A percentile compares a stretch with the other conserved stretches of the same genome.
These are phyloP conservation scores for Fistulina hepatica DNA, from an alignment of 1,284 basidiomycete genomes.

Conservation along the genomic window DNA sequence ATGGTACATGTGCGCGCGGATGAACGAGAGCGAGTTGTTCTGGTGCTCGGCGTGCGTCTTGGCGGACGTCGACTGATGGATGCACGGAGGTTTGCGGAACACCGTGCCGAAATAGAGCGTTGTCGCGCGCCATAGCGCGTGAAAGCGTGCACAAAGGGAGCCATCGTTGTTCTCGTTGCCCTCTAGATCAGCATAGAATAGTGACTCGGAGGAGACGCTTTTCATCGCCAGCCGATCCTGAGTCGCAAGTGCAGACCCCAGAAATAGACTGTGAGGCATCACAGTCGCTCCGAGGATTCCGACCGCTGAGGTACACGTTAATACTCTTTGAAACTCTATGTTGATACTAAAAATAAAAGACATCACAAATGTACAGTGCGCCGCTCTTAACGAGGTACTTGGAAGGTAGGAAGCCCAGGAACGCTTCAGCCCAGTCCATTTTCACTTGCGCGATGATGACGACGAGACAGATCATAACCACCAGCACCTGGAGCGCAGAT, in stretches of 20 bases:
- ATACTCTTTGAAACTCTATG: not conserved
- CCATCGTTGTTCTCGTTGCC: too few species aligned
- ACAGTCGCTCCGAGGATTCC: conserved; percentile 78
- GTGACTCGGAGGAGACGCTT: conserved; percentile 6
- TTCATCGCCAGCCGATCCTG: conserved; percentile 45
- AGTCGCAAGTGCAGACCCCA: conserved; percentile 79
- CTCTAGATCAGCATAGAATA: too few species aligned
- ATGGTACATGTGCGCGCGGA: conserved; percentile 70
- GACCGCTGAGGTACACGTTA: conserved; percentile 43
- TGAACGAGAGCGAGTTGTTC: conserved; percentile 59
- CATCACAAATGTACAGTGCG: conserved; percentile 72
- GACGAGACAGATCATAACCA: conserved; percentile 75
- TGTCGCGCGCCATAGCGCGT: not conserved
- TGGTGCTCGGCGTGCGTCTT: conserved; percentile 42
- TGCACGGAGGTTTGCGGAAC: conserved; percentile 17
- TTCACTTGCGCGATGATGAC: conserved; percentile 68
- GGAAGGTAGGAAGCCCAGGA: conserved; percentile 80
- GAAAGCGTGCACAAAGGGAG: too few species aligned
- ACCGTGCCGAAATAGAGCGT: conserved; percentile 4
- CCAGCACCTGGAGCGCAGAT: conserved; percentile 45
- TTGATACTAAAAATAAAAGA: conserved; percentile 5
- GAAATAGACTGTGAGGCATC: conserved; percentile 87
- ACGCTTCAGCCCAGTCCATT: conserved; percentile 71
- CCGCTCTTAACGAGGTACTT: conserved; percentile 49
- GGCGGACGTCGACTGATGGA: conserved; percentile 16